Base-by-base conservation (phyloP, 441 rosid species). In the Viola pubescens region DNA sequence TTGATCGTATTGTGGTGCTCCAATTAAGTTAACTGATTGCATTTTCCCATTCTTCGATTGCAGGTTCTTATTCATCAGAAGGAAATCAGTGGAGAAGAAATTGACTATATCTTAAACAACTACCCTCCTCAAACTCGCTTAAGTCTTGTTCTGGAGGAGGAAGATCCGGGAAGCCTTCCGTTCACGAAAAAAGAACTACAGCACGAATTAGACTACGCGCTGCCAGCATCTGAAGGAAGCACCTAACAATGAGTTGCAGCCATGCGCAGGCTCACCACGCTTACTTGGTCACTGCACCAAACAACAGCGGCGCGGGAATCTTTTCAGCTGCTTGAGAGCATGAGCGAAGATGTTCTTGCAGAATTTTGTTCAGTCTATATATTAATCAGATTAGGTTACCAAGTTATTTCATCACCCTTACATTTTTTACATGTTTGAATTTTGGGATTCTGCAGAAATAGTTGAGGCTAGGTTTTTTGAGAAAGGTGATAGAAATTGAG, bases 11-110 rank as follows among this genome's bases (percentile, higher is more conserved):
- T 3, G 13, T 37, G 16, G 12, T 14, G 51, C 53, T 58, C 44
- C 14, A 40, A 59, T 7, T 58, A 26, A 44, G 9, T 40, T 54
- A 49, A 61, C 51, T 26, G 10, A 4, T 13, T 0, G 3, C 6
- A 12, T 52, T 60, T 62, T 46, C 9, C 26, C 41, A 63, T 38
- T 49, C 51, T n/a, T 38, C 67, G 44, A 50, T 58, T 71, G 63
- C 85, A 87, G 94, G 97, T 87, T 79, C 84, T 91, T 44, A 74
- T 89, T 48, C 79, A 80, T 62, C 79, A 82, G 77, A 75, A 79
- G 75, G 97, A 89, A 78, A 75, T 87, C 48, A 81, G 81, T 37
- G 91, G 95, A 65, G 90, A 84, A 58, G 97, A 83, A 71, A 81
- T 91, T 12, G 94, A 87, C 62, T 84, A 64, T 70, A 84, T 89